A percentile compares a stretch with the other conserved stretches of the same genome.
Conservation (phyloP, 169 alveolate species). For the Eimeria acervulina region DNA sequence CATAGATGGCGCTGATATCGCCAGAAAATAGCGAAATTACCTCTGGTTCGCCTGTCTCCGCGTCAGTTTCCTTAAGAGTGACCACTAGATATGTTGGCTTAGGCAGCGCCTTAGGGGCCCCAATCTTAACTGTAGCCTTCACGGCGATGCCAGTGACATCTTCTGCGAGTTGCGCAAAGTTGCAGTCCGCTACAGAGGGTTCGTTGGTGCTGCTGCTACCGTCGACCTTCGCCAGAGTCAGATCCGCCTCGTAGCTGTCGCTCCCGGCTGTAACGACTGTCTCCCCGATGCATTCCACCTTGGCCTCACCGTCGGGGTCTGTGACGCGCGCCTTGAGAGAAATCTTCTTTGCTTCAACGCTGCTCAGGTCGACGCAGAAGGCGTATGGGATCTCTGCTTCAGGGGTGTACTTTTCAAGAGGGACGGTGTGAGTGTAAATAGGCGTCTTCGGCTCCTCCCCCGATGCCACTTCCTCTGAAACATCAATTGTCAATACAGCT, state of each 20-base stretch:
- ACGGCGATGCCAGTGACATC: constrained; percentile 66
- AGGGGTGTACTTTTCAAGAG: constrained; percentile 25
- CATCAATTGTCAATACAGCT: constrained; percentile 70
- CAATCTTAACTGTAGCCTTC: constrained; percentile 42
- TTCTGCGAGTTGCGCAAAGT: constrained; percentile 19
- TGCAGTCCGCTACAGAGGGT: constrained; percentile 64
- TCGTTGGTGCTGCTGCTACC: constrained; percentile 30
- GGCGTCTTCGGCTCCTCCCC: constrained; percentile 54
- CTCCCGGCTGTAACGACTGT: constrained; percentile 71
- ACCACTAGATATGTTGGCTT: constrained; percentile 67
- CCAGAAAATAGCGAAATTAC: constrained; percentile 60
- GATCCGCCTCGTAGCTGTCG: constrained; percentile 71
- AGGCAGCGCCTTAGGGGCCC: constrained; percentile 35
- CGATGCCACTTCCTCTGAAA: constrained; percentile 52
- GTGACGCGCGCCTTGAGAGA: constrained; percentile 62
- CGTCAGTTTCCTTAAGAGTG: constrained; percentile 44
- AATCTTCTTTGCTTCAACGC: constrained; percentile 22
- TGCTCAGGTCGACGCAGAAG: constrained; percentile 60
- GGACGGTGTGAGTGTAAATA: constrained; percentile 61
- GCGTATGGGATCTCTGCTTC: constrained; percentile 54
- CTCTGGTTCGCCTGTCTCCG: constrained; percentile 71
- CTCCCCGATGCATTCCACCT: constrained; percentile 72
- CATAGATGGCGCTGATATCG: constrained; percentile 60
- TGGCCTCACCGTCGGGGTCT: constrained; percentile 39
- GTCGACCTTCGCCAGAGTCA: constrained; percentile 72